A percentile compares a stretch with the other conserved stretches of the same genome.
phyloP scores from a whole-genome alignment of 2,329 filamentous ascomycete species.

The Aspergillus sp. region DNA sequence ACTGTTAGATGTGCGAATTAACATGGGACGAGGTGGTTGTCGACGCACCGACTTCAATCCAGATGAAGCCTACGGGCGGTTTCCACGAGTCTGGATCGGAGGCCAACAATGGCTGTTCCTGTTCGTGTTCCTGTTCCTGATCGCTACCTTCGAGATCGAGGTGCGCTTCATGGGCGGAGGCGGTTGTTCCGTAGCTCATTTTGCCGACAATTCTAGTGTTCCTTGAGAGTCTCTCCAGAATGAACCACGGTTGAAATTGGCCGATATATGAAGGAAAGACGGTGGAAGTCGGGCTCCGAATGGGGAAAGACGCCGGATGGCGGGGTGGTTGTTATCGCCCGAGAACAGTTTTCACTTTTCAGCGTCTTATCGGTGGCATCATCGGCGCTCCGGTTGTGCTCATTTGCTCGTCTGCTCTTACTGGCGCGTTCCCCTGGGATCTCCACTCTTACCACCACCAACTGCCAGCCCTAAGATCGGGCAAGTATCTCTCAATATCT shows the following conservation, averaged over 20 bases:
- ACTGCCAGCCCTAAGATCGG: too few relatives aligned
- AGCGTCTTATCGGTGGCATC: not conserved
- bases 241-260: not conserved
- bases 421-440: not conserved
- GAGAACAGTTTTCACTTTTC: not conserved
- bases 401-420: not conserved
- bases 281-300: constrained; percentile 5
- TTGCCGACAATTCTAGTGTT: not conserved
- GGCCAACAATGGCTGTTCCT: constrained; percentile 25
- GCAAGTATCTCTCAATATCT: too few relatives aligned
- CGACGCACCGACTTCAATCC: constrained; percentile 54
- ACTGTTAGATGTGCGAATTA: not conserved
- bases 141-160: not conserved
- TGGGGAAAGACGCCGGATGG: not conserved
- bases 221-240: too few relatives aligned
- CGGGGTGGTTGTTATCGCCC: constrained; percentile 5
- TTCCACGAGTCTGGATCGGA: constrained; percentile 40
- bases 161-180: not conserved
- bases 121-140: not conserved
- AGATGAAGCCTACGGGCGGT: constrained; percentile 54
- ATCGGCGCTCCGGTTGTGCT: not conserved
- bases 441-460: not conserved
- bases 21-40: not conserved
- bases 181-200: constrained; percentile 1
- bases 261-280: not conserved